These are phyloP conservation scores for Ceratocystis papillata DNA, from an alignment of 2,329 filamentous ascomycete species.

Conservation along the genomic window DNA sequence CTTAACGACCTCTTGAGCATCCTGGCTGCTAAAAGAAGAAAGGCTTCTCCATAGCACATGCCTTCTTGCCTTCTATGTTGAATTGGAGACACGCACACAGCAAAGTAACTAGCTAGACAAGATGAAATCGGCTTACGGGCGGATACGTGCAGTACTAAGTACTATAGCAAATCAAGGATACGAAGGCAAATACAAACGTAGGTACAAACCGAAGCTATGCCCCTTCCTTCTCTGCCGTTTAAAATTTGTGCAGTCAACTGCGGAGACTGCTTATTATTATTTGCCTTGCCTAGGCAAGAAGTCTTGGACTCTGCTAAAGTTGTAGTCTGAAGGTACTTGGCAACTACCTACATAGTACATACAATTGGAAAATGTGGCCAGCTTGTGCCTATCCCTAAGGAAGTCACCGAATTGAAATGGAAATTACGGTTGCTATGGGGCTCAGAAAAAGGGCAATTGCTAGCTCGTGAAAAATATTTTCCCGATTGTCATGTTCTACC, in stretches of 20 bases:
- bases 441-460: not conserved
- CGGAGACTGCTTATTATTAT: not conserved
- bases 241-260: not conserved
- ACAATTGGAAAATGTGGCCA: not conserved
- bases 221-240: not conserved
- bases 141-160: not conserved
- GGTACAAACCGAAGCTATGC: not conserved
- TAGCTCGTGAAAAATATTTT: no score
- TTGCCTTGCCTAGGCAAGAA: not conserved
- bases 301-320: not conserved
- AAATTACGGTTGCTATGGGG: not conserved
- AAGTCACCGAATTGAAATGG: not conserved
- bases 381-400: not conserved
- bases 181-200: not conserved
- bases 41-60: not conserved
- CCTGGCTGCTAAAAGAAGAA: not conserved
- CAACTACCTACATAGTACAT: no score
- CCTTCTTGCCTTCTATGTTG: no score
- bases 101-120: not conserved
- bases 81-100: not conserved
- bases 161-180: not conserved
- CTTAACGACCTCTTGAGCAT: not conserved
- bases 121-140: not conserved
- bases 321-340: no score
- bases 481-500: no score